Evolutionary conservation across 2,329 filamentous ascomycete species (phyloP), one percentile per base, ranked within the genome.

Genomic region (Paraphoma sp.): DNA sequence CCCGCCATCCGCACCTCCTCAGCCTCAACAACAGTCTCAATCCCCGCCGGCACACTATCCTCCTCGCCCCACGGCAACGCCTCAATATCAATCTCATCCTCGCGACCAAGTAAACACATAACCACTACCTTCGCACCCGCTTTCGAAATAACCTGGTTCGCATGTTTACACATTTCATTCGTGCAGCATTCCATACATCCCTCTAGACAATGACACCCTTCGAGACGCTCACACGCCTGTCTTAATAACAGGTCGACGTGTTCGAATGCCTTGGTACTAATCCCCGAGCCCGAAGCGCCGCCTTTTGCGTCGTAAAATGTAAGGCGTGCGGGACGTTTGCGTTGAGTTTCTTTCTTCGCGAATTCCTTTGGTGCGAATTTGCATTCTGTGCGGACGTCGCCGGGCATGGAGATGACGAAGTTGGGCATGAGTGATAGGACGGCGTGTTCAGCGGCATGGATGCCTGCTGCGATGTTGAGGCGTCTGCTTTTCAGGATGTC

Each of bases 221-320:
- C 87, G 6, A 98, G 87, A 7, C 95, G 83, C 54, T 86, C 82
- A 38, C 95, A 84, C 0, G 93, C 94, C 70, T 93, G 89, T 17
- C 80, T 80, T 1, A 98, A 83, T 33, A 98, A 79, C 33, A 89
- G 74, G 68, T 97, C 92, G 17, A 97, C 83, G 70, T 96, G 96
- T 69, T 98, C 94, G 69, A 98, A 98, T 0, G 93, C 94, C 73
- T 97, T 97, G 40, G 89, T 91, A 59, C 90, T 92, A 65, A 97
- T 96, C 0, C 95, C 95, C 0, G 87, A 90, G 0, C 94, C 94
- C 43, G 86, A 85, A 0, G 90, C 84, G 0, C 94, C 94, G 7
- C 95, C 95, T 76, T 96, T 97, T 2, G 92, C 89, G 73, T 98
- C 95, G 77, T 98, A 99, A 70, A 99, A 97, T 0, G 92, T 97